Base-by-base conservation (phyloP, 2,329 filamentous ascomycete species). In the Raffaelea ambrosiae region DNA sequence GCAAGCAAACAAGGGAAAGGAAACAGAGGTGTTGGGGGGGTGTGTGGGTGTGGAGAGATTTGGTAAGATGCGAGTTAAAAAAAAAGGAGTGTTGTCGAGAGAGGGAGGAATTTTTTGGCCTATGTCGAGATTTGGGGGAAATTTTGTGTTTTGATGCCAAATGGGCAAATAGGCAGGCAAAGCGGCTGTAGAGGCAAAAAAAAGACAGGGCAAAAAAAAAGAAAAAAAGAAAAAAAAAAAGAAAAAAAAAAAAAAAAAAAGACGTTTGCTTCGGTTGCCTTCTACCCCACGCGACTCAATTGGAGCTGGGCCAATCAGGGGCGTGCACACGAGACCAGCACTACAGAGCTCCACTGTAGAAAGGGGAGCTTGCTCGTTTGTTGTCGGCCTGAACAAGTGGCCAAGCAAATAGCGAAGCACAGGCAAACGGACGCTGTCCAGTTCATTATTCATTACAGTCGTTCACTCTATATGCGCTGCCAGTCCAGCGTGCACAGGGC, bases 251-350 rank as follows among this genome's bases (percentile, higher is more conserved):
- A 18, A 43, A 40, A 39, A 23, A 29, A 11, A 40, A 23, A 38
- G 31, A 35, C 40, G 29, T 21, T 36, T 35, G 48, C 33, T 52
- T 52, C 51, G 45, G 51, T 51, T 38, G 51, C 44, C 48, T 53
- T 53, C 48, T 53, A 53, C 51, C 51, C 51, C 51, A 53, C 51
- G 44, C 46, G 48, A 45, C 49, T n/a, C 41, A 40, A 29, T 35
- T 31, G 42, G 18, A n/a, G 13, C 46, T 43, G 40, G 45, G 49
- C 52, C 52, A 53, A 53, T 53, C 50, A 53, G 43, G 10, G n/a
- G 20, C 19, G 8, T 16, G 22, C 22, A 33, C 9, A 35, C 26
- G 13, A 2, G 44, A 20, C 41, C 18, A 40, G 26, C 22, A 22
- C 23, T 42, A 29, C 20, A 7, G 26, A 29, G 26, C 26, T 29